Evolutionary conservation across 2,329 filamentous ascomycete genomes (phyloP), one percentile per base, ranked within the genome.

Genomic region (Pyricularia grisea): DNA sequence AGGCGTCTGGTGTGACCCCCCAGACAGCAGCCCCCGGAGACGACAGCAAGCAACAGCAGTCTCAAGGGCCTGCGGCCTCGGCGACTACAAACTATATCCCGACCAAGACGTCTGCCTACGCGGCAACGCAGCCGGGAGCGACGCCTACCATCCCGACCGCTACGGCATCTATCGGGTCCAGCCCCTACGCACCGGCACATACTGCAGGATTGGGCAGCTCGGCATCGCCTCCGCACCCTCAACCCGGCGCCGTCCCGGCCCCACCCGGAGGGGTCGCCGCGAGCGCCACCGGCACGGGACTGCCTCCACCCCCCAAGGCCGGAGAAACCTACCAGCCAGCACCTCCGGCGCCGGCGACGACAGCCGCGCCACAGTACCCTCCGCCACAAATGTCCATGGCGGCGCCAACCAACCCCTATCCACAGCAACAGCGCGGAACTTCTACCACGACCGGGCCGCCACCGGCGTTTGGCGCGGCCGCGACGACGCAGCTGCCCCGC

Each of bases 231-330:
- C 82, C 86, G 69, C 78, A 82, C 71, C 86, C 87, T 33, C 86
- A 88, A 72, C 86, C 87, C 55, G 86, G 86, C 68, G 84, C 86
- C 58, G 79, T 82, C 63, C 87, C 87, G 58, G 74, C 78, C 64
- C 77, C 83, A 66, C 73, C 79, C 28, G 74, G 74, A 68, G 71
- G 42, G 17, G n/a, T n/a, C 42, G 42, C 71, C n/a, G 73, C 71
- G 60, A 71, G 28, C 30, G 30, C 33, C 28, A 66, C 30, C 70
- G 65, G 25, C 69, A 75, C 69, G 63, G 73, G 72, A 60, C 71
- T 85, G 36, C 84, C 84, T 69, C 83, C 85, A 69, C 84, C 85
- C 65, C 84, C 85, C 67, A 85, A 81, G 74, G 80, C 77, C 42
- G 83, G 83, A 55, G 82, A 87, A 76, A 78, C 76, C 66, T 63